Evolutionary conservation across 257 asterid genomes (phyloP).

Genomic region (Osmanthus fragrans): DNA sequence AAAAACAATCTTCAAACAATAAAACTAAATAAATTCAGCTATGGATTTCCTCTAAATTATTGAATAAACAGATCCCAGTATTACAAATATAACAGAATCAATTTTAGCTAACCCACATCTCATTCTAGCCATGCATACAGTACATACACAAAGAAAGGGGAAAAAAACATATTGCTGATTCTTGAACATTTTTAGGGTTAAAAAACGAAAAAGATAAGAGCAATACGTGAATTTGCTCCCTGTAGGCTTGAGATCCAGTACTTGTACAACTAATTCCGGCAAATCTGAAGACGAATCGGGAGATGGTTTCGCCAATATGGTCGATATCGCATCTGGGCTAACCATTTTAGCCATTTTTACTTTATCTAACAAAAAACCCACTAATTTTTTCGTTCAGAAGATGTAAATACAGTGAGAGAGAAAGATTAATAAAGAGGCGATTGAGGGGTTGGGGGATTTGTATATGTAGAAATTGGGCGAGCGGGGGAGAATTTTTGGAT

Average conservation of each 20-base stretch:
- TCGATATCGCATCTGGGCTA: slow-evolving; percentile 68
- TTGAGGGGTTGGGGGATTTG: background rate
- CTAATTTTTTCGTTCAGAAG: background rate
- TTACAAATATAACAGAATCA: background rate
- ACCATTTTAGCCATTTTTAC: slow-evolving; percentile 47
- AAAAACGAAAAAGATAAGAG: background rate
- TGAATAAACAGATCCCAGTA: background rate
- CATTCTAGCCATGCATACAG: background rate
- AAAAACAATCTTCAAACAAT: background rate
- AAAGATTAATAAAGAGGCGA: no score
- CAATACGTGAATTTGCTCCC: slow-evolving; percentile 61
- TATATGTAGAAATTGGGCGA: background rate
- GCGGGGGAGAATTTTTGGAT: background rate
- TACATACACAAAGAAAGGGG: no score
- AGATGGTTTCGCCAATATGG: slow-evolving; percentile 71
- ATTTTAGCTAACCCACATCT: background rate
- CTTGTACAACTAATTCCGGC: slow-evolving; percentile 73
- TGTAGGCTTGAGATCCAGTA: slow-evolving; percentile 67
- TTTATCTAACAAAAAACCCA: background rate
- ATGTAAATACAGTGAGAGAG: background rate
- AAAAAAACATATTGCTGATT: background rate
- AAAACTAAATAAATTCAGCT: background rate
- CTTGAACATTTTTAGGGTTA: background rate
- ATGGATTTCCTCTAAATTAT: background rate
- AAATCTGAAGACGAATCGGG: slow-evolving; percentile 63